Base-by-base conservation (phyloP, 2,329 filamentous ascomycete genomes). In the Blastomyces emzantsi region DNA sequence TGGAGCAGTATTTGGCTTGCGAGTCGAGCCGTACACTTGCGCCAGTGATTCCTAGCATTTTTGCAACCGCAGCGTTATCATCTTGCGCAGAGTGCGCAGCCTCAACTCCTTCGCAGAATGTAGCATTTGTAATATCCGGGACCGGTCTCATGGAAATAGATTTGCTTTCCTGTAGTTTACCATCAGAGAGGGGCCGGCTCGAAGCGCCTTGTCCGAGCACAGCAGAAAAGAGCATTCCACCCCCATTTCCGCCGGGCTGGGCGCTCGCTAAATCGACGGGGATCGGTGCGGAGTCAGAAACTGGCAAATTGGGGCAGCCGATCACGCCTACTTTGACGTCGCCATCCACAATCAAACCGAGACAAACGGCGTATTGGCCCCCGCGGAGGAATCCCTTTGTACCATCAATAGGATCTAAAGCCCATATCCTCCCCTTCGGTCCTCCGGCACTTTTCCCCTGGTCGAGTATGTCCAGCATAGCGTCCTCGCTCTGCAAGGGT, bases 81-180 rank as follows among this genome's bases (percentile, higher is more conserved):
- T 85, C 86, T 77, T 99, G 95, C 64, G 89, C 87, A 47, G 90
- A 96, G 81, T 99, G 94, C 19, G 86, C 92, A 6, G 92, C 88
- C 79, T 99, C 94, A 64, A 99, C 93, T 69, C 90, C 92, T 81
- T 99, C 94, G 80, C 94, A 99, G 80, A 99, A 97, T 39, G 90
- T 93, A 22, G 93, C 93, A 67, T 88, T 83, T 22, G 86, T 77
- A 69, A 97, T 87, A 71, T 92, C 86, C 51, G 82, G 78, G 57
- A 96, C 81, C 25, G 85, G 79, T 70, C 87, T 90, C 92, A 97
- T 97, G 62, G 83, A 80, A 72, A 97, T 96, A 36, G 81, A 73
- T 73, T 87, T 85, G 65, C 81, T 82, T 70, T 64, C 76, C 19
- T 71, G 71, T 22, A 79, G 73, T 61, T 70, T 70, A 22, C 73